These are phyloP conservation scores for Lonicera japonica DNA, from an alignment of 129 eudicot genomes.

Conservation along the genomic window DNA sequence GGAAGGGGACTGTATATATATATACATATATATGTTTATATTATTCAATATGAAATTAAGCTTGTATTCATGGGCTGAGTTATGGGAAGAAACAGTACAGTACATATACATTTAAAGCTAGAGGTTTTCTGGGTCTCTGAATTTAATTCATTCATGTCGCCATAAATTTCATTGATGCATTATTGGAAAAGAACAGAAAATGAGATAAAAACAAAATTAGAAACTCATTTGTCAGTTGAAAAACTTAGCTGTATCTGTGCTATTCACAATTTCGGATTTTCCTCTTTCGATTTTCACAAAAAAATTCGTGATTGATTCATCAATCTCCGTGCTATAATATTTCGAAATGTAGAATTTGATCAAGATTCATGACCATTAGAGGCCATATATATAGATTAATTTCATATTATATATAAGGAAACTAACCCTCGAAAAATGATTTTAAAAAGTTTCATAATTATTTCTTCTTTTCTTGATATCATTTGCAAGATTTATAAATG, in stretches of 20 bases:
- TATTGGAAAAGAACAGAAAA: too few species aligned
- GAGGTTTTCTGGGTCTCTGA: slow-evolving; percentile 2
- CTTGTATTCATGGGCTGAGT: slow-evolving; percentile 4
- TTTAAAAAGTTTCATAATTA: too few species aligned
- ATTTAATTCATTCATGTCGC: slow-evolving; percentile 4
- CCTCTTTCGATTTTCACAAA: background rate
- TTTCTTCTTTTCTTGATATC: too few species aligned
- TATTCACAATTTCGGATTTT: background rate
- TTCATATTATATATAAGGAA: too few species aligned
- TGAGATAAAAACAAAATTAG: background rate
- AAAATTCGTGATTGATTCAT: background rate
- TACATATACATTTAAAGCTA: slow-evolving; percentile 3
- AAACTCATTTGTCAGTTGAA: background rate
- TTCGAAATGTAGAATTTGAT: too few species aligned
- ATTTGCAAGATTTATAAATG: too few species aligned
- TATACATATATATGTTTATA: background rate
- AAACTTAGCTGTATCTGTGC: background rate
- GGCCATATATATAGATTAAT: too few species aligned
- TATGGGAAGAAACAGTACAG: slow-evolving; percentile 13
- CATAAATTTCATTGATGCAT: background rate
- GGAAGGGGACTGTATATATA: too few species aligned
- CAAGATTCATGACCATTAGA: background rate
- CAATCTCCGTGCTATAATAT: background rate
- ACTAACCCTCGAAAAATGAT: too few species aligned
- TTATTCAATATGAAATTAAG: too few species aligned